phyloP scores from a whole-genome alignment of 1,284 basidiomycete species.

The Fistulinella cinereoalba region DNA sequence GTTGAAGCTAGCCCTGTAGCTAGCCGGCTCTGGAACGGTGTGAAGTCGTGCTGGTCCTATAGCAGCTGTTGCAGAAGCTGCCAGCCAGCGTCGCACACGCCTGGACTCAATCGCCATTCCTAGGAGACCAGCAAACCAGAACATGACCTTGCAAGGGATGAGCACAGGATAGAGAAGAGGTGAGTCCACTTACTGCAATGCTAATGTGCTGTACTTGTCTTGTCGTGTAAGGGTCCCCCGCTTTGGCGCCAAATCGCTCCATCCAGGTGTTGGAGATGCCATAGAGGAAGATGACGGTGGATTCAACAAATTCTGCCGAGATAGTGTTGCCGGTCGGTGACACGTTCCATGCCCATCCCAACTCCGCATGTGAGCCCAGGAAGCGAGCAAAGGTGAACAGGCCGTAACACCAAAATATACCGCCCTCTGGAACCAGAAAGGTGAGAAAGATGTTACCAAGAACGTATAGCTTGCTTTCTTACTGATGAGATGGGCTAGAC shows the following conservation, averaged over 20 bases:
- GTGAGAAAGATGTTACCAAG: constrained; percentile 5
- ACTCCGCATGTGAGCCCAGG: constrained; percentile 83
- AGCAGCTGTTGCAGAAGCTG: constrained; percentile 51
- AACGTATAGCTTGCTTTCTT: constrained; percentile 13
- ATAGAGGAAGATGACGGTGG: constrained; percentile 83
- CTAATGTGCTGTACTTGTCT: constrained; percentile 95
- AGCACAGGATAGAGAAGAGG: not conserved
- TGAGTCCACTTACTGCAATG: constrained; percentile 70
- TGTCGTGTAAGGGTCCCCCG: constrained; percentile 85
- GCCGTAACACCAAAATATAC: constrained; percentile 91
- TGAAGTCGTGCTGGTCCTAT: constrained; percentile 35
- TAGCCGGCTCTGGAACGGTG: constrained; percentile 59
- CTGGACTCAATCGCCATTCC: constrained; percentile 90
- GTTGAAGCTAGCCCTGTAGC: constrained; percentile 84
- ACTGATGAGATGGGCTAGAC: constrained; percentile 94
- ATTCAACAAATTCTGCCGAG: constrained; percentile 89
- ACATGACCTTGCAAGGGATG: constrained; percentile 61
- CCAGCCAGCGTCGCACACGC: constrained; percentile 66
- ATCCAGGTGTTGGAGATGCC: constrained; percentile 95
- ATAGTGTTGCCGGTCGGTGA: constrained; percentile 49
- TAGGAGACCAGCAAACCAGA: constrained; percentile 90
- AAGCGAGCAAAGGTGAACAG: constrained; percentile 88
- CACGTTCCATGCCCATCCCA: constrained; percentile 96
- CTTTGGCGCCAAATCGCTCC: constrained; percentile 84
- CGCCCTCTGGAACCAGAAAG: constrained; percentile 58